Evolutionary conservation across 139 green algal species (phyloP).

Genomic region (Yamagishiella unicocca): DNA sequence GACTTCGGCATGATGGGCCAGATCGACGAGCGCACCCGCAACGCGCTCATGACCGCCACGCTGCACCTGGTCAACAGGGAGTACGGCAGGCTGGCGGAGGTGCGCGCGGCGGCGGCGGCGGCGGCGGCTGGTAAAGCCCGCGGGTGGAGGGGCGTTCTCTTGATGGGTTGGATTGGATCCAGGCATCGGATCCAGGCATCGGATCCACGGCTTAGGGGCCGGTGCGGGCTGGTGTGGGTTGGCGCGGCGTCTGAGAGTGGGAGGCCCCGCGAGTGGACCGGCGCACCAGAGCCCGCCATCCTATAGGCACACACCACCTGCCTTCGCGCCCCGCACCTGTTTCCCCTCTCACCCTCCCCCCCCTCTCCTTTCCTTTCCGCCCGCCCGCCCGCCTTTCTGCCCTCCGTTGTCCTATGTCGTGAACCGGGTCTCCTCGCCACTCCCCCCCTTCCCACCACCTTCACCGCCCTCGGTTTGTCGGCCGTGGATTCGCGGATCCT

Average conservation of each 20-base stretch:
- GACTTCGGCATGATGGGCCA: slow-evolving; percentile 93
- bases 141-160: not conserved
- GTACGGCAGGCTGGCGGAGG: slow-evolving; percentile 51
- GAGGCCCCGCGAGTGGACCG: no score
- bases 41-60: slow-evolving; percentile 83
- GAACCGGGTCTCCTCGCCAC: no score
- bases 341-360: not conserved
- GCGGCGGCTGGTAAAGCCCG: not conserved
- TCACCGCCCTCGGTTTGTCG: not conserved
- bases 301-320: no score
- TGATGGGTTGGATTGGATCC: not conserved
- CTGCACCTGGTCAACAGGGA: slow-evolving; percentile 86
- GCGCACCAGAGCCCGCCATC: no score
- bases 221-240: no score
- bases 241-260: no score
- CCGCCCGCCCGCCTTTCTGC: not conserved
- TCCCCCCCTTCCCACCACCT: not conserved
- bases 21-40: slow-evolving; percentile 65
- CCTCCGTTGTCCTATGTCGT: not conserved
- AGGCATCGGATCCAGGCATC: no score
- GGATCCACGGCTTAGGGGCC: no score
- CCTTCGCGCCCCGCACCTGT: no score
- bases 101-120: not conserved
- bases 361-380: not conserved
- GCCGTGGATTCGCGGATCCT: not conserved